These are phyloP conservation scores for Phytophthora fragariae DNA, from an alignment of 352 stramenopile species.

Conservation along the genomic window DNA sequence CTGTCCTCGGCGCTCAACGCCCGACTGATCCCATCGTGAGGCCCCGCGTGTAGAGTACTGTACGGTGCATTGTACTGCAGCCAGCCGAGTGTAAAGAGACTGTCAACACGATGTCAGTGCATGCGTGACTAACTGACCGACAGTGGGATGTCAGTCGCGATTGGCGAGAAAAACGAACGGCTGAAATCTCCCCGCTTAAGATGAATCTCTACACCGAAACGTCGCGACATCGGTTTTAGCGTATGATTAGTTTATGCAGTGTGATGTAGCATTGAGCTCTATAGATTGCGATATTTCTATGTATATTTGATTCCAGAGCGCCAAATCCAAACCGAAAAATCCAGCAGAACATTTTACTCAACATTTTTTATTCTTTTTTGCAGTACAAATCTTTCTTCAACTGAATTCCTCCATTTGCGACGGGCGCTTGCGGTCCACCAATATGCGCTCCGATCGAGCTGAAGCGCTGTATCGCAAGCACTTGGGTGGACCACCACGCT, in stretches of 20 bases:
- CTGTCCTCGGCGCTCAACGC: slow-evolving; percentile 34
- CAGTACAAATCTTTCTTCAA: neutral
- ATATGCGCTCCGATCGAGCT: neutral
- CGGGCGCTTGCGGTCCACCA: slow-evolving; percentile 5
- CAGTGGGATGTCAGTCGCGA: slow-evolving; percentile 21
- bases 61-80: neutral
- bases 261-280: neutral
- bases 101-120: slow-evolving; percentile 8
- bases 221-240: neutral
- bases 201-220: slow-evolving; percentile 6
- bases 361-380: slow-evolving; percentile 13
- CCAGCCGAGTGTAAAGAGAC: neutral
- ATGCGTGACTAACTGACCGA: slow-evolving; percentile 8
- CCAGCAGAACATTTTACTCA: slow-evolving; percentile 35
- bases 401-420: neutral
- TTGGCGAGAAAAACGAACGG: slow-evolving; percentile 30
- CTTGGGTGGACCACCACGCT: slow-evolving; percentile 1
- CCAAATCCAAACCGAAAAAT: slow-evolving; percentile 13
- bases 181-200: slow-evolving; percentile 11
- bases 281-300: neutral
- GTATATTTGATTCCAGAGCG: slow-evolving; percentile 2
- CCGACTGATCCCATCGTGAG: slow-evolving; percentile 19
- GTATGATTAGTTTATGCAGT: neutral
- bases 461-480: slow-evolving; percentile 24
- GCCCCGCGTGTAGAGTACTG: neutral